Percentiles rank a stretch among this genome's conserved stretches.
These are phyloP conservation scores for Mrakia frigida DNA, from an alignment of 768 basidiomycete genomes.

Conservation along the genomic window DNA sequence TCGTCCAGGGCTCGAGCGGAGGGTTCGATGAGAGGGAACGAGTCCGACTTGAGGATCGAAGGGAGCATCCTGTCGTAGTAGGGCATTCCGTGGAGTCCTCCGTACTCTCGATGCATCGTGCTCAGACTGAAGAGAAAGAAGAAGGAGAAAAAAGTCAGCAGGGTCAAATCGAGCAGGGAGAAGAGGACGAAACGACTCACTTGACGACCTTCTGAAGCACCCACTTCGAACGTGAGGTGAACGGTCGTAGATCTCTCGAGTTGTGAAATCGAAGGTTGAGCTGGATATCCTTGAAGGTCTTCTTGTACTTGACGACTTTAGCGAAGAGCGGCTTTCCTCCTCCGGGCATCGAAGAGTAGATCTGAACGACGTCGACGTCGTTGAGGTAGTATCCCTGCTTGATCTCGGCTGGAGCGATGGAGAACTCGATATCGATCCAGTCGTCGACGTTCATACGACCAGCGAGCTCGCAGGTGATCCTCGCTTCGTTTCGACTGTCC, in stretches of 20 bases:
- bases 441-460: constrained; percentile 69
- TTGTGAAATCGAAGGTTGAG: constrained; percentile 53
- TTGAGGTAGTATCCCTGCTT: constrained; percentile 68
- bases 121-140: constrained; percentile 57
- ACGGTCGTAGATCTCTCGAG: constrained; percentile 35
- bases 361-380: constrained; percentile 75
- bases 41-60: constrained; percentile 64
- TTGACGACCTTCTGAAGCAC: constrained; percentile 71
- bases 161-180: background rate
- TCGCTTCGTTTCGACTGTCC: constrained; percentile 49
- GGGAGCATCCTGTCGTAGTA: constrained; percentile 58
- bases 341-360: constrained; percentile 47
- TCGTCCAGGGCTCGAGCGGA: constrained; percentile 55
- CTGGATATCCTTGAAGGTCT: constrained; percentile 51
- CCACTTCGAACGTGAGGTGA: constrained; percentile 54
- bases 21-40: constrained; percentile 39
- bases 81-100: constrained; percentile 71
- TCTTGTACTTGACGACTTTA: constrained; percentile 57
- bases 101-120: constrained; percentile 88
- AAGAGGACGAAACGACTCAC: constrained; percentile 48
- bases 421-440: constrained; percentile 73
- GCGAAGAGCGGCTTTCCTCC: constrained; percentile 57
- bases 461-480: constrained; percentile 59
- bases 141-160: background rate
- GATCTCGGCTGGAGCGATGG: constrained; percentile 55